Conservation (phyloP, 164 flowering plant genomes). For the Vitis riparia region DNA sequence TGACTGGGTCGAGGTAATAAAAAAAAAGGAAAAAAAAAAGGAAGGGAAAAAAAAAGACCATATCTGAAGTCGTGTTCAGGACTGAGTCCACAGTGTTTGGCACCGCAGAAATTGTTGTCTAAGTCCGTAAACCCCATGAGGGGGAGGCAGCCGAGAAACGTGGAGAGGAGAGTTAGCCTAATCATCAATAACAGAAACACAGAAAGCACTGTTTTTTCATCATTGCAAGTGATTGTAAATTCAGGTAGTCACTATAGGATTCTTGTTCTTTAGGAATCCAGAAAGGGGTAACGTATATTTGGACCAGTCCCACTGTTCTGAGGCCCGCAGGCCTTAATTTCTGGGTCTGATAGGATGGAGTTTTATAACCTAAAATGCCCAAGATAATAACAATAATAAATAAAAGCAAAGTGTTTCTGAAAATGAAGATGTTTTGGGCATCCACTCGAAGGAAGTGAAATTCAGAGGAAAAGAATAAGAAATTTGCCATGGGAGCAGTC, state of each 20-base stretch:
- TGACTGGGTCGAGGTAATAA: no score
- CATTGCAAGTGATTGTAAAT: slow-evolving; percentile 37
- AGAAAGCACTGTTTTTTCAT: slow-evolving; percentile 27
- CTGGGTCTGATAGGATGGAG: slow-evolving; percentile 21
- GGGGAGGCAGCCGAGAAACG: no score
- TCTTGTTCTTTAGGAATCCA: slow-evolving; percentile 40
- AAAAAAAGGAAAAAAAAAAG: no score
- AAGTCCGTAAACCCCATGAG: no score
- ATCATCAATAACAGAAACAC: slow-evolving; percentile 26
- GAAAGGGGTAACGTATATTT: slow-evolving; percentile 49
- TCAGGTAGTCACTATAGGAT: slow-evolving; percentile 49
- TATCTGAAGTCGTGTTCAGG: no score
- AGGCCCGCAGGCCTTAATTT: slow-evolving; percentile 43
- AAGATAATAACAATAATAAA: slow-evolving; percentile 18
- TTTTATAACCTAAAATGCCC: slow-evolving; percentile 4
- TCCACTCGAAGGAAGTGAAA: slow-evolving; percentile 11
- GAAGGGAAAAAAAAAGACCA: no score
- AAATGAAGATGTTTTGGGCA: slow-evolving; percentile 9
- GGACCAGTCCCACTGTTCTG: slow-evolving; percentile 43
- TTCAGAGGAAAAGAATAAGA: no score
- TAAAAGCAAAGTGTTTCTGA: neutral
- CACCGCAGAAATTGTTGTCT: no score
- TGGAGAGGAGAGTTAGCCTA: slow-evolving; percentile 19
- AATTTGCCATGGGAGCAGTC: no score
- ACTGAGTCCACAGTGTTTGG: no score